These are phyloP conservation scores for Cryphonectria japonica DNA, from an alignment of 2,329 filamentous ascomycete genomes.

Conservation along the genomic window DNA sequence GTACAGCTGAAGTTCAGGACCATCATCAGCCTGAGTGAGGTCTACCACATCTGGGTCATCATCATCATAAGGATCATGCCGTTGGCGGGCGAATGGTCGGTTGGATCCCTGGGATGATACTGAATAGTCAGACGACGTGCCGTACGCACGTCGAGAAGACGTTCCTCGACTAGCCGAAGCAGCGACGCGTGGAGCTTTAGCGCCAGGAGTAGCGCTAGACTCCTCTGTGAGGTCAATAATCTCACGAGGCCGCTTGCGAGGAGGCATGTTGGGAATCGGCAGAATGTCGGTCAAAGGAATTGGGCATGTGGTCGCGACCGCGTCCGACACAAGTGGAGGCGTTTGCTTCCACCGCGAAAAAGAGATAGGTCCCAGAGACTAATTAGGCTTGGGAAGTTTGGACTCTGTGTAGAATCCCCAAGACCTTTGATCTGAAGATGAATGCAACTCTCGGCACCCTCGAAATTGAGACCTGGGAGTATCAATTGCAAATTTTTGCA, in stretches of 20 bases:
- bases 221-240: conserved; percentile 49
- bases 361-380: background rate
- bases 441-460: background rate
- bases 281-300: background rate
- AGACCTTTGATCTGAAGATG: background rate
- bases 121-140: conserved; percentile 5
- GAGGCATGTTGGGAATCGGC: conserved; percentile 17
- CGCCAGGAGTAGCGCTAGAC: conserved; percentile 29
- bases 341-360: background rate
- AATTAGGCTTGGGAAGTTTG: background rate
- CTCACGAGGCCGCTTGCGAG: conserved; percentile 43
- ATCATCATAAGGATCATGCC: conserved; percentile 30
- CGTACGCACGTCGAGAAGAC: background rate
- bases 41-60: conserved; percentile 47
- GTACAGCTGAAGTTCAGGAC: conserved; percentile 49
- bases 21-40: conserved; percentile 49
- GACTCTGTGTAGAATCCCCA: background rate
- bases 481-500: background rate
- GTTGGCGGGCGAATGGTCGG: conserved; percentile 9
- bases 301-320: background rate
- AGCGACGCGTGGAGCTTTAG: conserved; percentile 31
- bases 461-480: background rate
- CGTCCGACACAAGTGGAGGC: background rate
- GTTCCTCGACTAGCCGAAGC: conserved; percentile 30
- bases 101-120: background rate